These are phyloP conservation scores for Suhomyces kilbournensis DNA, from an alignment of 805 yeast genomes.

Conservation along the genomic window DNA sequence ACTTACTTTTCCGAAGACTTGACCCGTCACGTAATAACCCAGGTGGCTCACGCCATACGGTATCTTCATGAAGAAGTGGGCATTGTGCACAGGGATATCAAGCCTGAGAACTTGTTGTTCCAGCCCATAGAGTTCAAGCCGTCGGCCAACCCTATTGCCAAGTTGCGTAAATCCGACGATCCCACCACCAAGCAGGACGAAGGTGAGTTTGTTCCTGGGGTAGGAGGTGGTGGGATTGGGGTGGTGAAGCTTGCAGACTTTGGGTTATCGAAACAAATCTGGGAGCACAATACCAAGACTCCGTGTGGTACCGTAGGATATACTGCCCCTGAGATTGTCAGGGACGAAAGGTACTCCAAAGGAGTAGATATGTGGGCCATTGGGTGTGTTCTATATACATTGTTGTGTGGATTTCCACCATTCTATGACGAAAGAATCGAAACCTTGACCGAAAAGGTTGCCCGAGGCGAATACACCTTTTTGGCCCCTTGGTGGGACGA, in stretches of 20 bases:
- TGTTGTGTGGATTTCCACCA: constrained; percentile 96
- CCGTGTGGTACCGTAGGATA: constrained; percentile 99
- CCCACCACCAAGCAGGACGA: constrained; percentile 73
- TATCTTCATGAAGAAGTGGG: constrained; percentile 73
- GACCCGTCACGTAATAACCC: constrained; percentile 59
- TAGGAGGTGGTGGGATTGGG: constrained; percentile 95
- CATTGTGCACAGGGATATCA: constrained; percentile 79
- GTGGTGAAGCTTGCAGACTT: constrained; percentile 89
- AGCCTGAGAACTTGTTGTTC: constrained; percentile 74
- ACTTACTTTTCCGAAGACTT: constrained; percentile 73
- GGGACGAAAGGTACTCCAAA: constrained; percentile 87
- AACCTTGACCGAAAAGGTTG: constrained; percentile 70
- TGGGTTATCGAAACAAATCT: constrained; percentile 87
- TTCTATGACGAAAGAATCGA: constrained; percentile 85
- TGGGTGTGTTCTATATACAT: constrained; percentile 92
- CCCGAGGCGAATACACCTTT: constrained; percentile 74
- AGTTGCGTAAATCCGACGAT: constrained; percentile 65
- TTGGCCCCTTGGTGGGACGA: constrained; percentile 90
- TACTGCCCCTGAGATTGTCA: constrained; percentile 97
- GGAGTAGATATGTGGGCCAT: constrained; percentile 99
- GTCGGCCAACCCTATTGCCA: constrained; percentile 28
- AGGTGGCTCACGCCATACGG: constrained; percentile 61
- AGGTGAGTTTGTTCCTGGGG: constrained; percentile 73
- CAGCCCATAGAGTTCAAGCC: constrained; percentile 57
- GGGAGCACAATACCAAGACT: constrained; percentile 86